Evolutionary conservation across 441 rosid genomes (phyloP), one percentile per base, ranked within the genome.

Genomic region (Populus hybrid): DNA sequence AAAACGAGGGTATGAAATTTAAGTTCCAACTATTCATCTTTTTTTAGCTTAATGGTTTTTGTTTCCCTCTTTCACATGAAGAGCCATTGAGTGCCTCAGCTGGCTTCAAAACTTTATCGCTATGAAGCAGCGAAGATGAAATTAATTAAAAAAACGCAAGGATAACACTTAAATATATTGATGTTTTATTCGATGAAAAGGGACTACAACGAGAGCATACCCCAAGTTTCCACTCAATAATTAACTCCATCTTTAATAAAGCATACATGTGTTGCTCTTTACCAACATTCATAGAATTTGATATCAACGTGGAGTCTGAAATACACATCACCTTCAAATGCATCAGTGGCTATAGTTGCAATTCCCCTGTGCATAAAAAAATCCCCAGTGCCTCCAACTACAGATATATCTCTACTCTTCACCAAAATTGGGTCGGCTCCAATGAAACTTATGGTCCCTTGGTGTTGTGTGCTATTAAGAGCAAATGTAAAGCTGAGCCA

Each of bases 361-460:
- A 86, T 29, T 29, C 31, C 31, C 3, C 31, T 29, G 31, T 29
- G 31, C 31, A 29, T 29, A 3, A 29, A 29, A 74, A 88, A 86
- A 69, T 86, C 87, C 3, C 88, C 86, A 0, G 87, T 88, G 31
- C 91, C 89, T n/a, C 89, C 89, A 0, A 83, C 73, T 4, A 86
- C 81, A 0, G 88, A 82, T 11, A 84, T 74, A 65, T 86, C 89
- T 59, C 88, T 77, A 1, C 80, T 75, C 78, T 82, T 84, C 3
- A 68, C 12, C 88, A 84, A 16, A 36, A 85, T 23, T 1, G 88
- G 87, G 61, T 84, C 89, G 0, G 87, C 86, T 26, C 88, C 88
- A 0, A 42, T 50, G 59, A 88, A 84, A 38, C 79, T 86, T 7
- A 86, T 71, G 42, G 77, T 82, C 7, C 91, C 88, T 11, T 53